Percentiles rank a stretch among this genome's conserved stretches.
Evolutionary conservation across 2,329 filamentous ascomycete species (phyloP).

Genomic region (Pseudofabraea citricarpa): DNA sequence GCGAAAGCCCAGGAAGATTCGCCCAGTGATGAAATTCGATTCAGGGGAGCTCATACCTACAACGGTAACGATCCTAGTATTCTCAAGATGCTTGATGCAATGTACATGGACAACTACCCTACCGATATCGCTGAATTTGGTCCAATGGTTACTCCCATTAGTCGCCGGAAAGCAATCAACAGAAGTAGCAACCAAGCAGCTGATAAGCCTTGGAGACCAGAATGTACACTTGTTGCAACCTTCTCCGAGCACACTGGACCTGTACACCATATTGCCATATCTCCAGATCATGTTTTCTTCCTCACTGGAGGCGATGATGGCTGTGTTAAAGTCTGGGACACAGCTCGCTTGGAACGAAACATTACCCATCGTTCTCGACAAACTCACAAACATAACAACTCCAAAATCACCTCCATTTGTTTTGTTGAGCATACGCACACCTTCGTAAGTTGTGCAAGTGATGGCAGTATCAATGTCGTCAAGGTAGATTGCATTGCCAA

Average conservation of each 20-base stretch:
- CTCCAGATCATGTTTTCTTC: slow-evolving; percentile 92
- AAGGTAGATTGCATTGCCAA: slow-evolving; percentile 57
- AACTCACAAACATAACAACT: slow-evolving; percentile 71
- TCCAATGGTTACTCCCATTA: slow-evolving; percentile 69
- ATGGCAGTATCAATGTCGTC: slow-evolving; percentile 86
- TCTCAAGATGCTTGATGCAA: slow-evolving; percentile 71
- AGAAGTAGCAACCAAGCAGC: slow-evolving; percentile 21
- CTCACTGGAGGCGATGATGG: slow-evolving; percentile 91
- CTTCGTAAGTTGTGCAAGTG: slow-evolving; percentile 84
- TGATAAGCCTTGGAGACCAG: slow-evolving; percentile 73
- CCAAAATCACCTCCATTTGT: slow-evolving; percentile 74
- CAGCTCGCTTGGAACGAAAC: slow-evolving; percentile 82
- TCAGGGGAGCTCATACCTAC: slow-evolving; percentile 74
- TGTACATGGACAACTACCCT: slow-evolving; percentile 71
- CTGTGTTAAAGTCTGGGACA: slow-evolving; percentile 89
- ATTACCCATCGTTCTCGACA: slow-evolving; percentile 82
- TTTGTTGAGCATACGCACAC: slow-evolving; percentile 94
- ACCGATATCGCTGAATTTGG: slow-evolving; percentile 69
- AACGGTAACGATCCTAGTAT: slow-evolving; percentile 70
- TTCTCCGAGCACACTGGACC: slow-evolving; percentile 83
- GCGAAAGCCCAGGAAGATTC: slow-evolving; percentile 30
- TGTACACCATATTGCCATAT: slow-evolving; percentile 74
- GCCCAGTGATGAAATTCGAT: slow-evolving; percentile 36
- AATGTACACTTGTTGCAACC: slow-evolving; percentile 78
- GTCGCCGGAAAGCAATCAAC: slow-evolving; percentile 44